Evolutionary conservation across 768 basidiomycete genomes (phyloP).

Genomic region (Mycena polygramma): DNA sequence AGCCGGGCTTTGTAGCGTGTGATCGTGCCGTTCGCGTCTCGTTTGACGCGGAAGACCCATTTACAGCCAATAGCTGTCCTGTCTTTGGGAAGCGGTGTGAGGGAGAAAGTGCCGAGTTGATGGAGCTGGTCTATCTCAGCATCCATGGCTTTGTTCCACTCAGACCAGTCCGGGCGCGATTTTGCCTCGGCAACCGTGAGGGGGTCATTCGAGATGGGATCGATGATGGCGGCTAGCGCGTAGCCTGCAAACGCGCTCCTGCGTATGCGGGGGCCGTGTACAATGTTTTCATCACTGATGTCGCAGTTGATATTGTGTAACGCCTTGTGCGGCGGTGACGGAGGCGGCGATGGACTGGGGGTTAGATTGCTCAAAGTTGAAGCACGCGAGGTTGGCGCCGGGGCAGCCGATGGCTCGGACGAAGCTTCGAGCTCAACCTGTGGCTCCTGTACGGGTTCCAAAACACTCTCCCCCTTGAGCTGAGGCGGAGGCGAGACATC

Average conservation of each 20-base stretch:
- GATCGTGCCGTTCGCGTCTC: constrained; percentile 44
- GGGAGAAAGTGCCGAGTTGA: constrained; percentile 31
- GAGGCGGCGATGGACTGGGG: background rate
- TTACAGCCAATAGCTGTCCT: constrained; percentile 37
- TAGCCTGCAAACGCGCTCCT: constrained; percentile 7
- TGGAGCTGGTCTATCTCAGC: constrained; percentile 14
- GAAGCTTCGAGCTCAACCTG: constrained; percentile 16
- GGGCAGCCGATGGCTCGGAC: no score
- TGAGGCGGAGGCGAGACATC: constrained; percentile 14
- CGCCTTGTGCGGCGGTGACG: constrained; percentile 1
- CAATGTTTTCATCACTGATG: constrained; percentile 15
- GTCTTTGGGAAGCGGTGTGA: constrained; percentile 30
- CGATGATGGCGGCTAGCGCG: constrained; percentile 33
- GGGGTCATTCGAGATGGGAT: constrained; percentile 20
- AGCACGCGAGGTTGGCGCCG: no score
- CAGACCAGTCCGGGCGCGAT: constrained; percentile 21
- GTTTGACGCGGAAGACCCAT: constrained; percentile 48
- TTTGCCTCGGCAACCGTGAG: constrained; percentile 20
- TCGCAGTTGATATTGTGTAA: constrained; percentile 14
- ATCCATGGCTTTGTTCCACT: constrained; percentile 21
- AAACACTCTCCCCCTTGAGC: no score
- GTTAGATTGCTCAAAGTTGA: background rate
- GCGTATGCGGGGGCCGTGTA: constrained; percentile 9
- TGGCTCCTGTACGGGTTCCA: background rate
- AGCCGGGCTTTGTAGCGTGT: constrained; percentile 41